A percentile compares a stretch with the other conserved stretches of the same genome.
Evolutionary conservation across 1,284 basidiomycete genomes (phyloP).

Genomic region (Austroboletus novae-zelandiae): DNA sequence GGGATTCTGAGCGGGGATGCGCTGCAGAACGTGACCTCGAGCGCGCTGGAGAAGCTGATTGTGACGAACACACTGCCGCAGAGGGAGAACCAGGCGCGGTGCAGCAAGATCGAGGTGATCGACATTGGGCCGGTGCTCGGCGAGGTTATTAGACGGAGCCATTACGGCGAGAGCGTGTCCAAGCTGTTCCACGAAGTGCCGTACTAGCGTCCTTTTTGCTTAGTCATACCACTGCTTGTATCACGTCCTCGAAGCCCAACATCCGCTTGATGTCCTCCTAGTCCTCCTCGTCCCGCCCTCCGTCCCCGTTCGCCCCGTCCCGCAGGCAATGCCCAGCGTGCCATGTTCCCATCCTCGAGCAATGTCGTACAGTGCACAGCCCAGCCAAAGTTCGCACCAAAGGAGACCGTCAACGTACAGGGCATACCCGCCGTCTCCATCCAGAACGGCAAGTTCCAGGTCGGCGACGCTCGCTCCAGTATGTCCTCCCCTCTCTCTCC

Average conservation of each 20-base stretch:
- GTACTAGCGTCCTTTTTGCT: slow-evolving; percentile 47
- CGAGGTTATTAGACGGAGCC: slow-evolving; percentile 93
- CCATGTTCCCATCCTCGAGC: slow-evolving; percentile 60
- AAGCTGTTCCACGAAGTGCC: slow-evolving; percentile 85
- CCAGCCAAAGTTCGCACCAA: slow-evolving; percentile 30
- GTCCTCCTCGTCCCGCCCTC: neutral
- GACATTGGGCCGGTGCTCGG: slow-evolving; percentile 95
- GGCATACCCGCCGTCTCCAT: slow-evolving; percentile 74
- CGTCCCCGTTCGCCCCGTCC: neutral
- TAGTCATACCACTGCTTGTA: slow-evolving; percentile 17
- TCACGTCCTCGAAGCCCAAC: slow-evolving; percentile 8
- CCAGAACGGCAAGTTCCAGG: slow-evolving; percentile 60
- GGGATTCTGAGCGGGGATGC: slow-evolving; percentile 94
- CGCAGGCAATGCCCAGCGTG: slow-evolving; percentile 53
- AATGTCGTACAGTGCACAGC: slow-evolving; percentile 46
- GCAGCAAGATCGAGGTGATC: slow-evolving; percentile 91
- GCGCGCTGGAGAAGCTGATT: slow-evolving; percentile 90
- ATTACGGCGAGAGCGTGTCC: slow-evolving; percentile 82
- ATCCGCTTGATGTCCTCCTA: slow-evolving; percentile 30
- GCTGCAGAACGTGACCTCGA: slow-evolving; percentile 67
- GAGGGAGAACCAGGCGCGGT: slow-evolving; percentile 69
- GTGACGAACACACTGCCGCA: slow-evolving; percentile 99
- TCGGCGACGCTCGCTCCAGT: slow-evolving; percentile 72
- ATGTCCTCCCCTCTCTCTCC: slow-evolving; percentile 29
- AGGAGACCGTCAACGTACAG: slow-evolving; percentile 60